Evolutionary conservation across 345 rosid genomes (phyloP).

Genomic region (Nasturtium officinale): DNA sequence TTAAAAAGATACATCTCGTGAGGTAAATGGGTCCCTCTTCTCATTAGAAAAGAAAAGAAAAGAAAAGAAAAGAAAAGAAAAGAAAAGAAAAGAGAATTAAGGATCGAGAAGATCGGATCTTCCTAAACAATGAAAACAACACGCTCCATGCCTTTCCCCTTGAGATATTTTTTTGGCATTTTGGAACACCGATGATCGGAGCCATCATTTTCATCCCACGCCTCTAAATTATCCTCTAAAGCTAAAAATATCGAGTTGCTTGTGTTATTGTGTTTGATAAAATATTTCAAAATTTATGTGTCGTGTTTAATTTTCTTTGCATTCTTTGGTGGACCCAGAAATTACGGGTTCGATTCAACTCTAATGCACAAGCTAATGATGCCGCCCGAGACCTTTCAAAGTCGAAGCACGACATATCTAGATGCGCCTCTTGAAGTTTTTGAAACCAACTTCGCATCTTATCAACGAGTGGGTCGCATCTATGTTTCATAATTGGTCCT

Average conservation of each 20-base stretch:
- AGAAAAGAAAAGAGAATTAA: neutral
- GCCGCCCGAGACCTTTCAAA: conserved; percentile 16
- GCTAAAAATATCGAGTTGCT: neutral
- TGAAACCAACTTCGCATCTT: conserved; percentile 10
- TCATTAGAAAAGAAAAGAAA: neutral
- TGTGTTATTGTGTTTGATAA: neutral
- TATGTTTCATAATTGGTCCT: conserved; percentile 23
- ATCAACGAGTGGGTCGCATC: neutral
- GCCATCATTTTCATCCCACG: conserved; percentile 36
- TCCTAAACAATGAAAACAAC: neutral
- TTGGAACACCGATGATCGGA: conserved; percentile 23
- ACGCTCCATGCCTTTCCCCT: conserved; percentile 16
- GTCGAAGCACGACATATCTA: neutral
- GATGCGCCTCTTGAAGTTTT: neutral
- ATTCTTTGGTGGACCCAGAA: neutral
- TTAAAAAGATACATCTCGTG: conserved; percentile 28
- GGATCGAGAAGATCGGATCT: neutral
- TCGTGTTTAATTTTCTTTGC: neutral
- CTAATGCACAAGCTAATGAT: neutral
- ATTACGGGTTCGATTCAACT: neutral
- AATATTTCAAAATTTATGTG: neutral
- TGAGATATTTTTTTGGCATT: conserved; percentile 21
- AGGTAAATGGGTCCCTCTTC: conserved; percentile 18
- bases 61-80: neutral
- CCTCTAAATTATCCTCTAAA: neutral